Base-by-base conservation (phyloP, 2,329 filamentous ascomycete genomes). In the Pezicula radicicola region DNA sequence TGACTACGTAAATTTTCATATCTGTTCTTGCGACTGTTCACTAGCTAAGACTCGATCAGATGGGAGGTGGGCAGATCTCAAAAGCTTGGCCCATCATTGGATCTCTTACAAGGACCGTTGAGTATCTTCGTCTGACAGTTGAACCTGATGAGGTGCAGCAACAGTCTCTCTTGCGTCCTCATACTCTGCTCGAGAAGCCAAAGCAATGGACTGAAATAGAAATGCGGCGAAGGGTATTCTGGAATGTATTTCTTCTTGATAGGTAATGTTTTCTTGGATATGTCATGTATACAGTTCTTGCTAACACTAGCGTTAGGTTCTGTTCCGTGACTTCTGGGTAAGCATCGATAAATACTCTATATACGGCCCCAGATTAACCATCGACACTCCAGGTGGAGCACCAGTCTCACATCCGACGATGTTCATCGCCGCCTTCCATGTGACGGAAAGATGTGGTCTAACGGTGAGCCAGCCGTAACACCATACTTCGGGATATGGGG, bases 221-320 rank as follows among this genome's bases (percentile, higher is more conserved):
- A 55, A 58, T 64, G 36, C 53, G 66, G 28, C 53, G 65, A 27
- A 49, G 66, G 6, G 52, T 68, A 8, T 68, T 68, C 42, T 68
- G 66, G 65, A 64, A 53, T 18, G 55, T 68, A 10, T 76, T 63
- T 69, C 66, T 58, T 61, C 62, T 62, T 7, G 66, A 67, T 41
- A 50, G 63, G 45, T 65, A 44, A 51, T 46, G n/a, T 40, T n/a
- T 25, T 45, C 33, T 28, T 9, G n/a, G 13, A n/a, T 40, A n/a
- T 33, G 13, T 8, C 16, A 13, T 35, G 27, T 46, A 15, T 27
- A 12, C 19, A 35, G 10, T 19, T 50, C 30, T n/a, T 36, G 15
- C 25, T 25, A 21, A 41, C 15, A 28, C 25, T n/a, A n/a, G n/a
- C n/a, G n/a, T n/a, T n/a, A 58, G 60, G 40, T 58, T 63, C 47